Conservation (phyloP, 768 basidiomycete species). For the Leccinum obscurum region DNA sequence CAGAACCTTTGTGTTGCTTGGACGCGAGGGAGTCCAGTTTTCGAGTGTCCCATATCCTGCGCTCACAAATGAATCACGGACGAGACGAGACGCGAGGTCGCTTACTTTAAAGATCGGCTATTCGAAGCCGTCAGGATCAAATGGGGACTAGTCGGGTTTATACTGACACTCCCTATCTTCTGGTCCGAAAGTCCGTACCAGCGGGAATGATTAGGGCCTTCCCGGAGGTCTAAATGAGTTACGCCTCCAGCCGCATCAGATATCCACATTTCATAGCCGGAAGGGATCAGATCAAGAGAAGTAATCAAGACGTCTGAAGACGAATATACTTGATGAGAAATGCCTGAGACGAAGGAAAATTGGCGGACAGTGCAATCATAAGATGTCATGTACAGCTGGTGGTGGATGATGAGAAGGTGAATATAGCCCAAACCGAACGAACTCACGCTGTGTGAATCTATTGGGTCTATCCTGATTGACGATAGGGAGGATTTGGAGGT, state of each 20-base stretch:
- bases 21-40: slow-evolving; percentile 52
- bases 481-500: slow-evolving; percentile 80
- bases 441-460: slow-evolving; percentile 69
- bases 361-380: slow-evolving; percentile 80
- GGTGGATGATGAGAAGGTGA: slow-evolving; percentile 1
- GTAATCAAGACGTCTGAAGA: slow-evolving; percentile 59
- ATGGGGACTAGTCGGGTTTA: slow-evolving; percentile 70
- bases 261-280: slow-evolving; percentile 82
- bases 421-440: neutral
- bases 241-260: slow-evolving; percentile 71
- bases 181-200: slow-evolving; percentile 66
- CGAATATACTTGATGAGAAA: slow-evolving; percentile 68
- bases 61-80: neutral
- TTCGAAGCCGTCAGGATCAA: slow-evolving; percentile 78
- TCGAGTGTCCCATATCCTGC: slow-evolving; percentile 79
- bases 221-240: slow-evolving; percentile 75
- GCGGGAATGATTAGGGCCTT: slow-evolving; percentile 51
- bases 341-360: slow-evolving; percentile 69
- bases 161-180: slow-evolving; percentile 78
- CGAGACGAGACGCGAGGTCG: neutral
- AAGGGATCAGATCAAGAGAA: slow-evolving; percentile 67
- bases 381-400: slow-evolving; percentile 74
- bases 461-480: slow-evolving; percentile 73
- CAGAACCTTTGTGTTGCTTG: slow-evolving; percentile 9
- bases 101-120: slow-evolving; percentile 67